A percentile compares a stretch with the other conserved stretches of the same genome.
Evolutionary conservation across 768 basidiomycete genomes (phyloP).

Genomic region (Agaricus blazei): DNA sequence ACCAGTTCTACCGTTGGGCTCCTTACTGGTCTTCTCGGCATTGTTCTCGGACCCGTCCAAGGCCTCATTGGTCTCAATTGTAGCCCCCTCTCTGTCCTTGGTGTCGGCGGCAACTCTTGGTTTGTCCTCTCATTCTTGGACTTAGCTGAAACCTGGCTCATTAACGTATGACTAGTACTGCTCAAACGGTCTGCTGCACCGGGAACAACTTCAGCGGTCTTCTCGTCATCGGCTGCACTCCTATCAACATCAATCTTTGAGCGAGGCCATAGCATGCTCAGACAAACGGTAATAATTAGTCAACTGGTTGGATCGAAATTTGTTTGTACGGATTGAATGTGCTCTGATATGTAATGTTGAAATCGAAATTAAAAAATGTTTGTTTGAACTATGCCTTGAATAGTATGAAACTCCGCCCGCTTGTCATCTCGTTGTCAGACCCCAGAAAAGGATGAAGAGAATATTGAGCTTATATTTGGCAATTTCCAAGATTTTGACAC

Average conservation of each 20-base stretch:
- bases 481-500: too few relatives aligned
- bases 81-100: constrained; percentile 3
- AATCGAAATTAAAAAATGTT: too few relatives aligned
- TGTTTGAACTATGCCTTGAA: too few relatives aligned
- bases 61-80: constrained; percentile 8
- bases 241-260: constrained; percentile 18
- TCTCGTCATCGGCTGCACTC: constrained; percentile 23
- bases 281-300: too few relatives aligned
- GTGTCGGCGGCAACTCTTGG: constrained; percentile 20
- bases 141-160: not conserved
- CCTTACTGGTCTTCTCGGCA: constrained; percentile 10
- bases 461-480: too few relatives aligned
- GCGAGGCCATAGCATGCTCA: too few relatives aligned
- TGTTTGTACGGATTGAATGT: too few relatives aligned
- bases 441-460: too few relatives aligned
- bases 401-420: too few relatives aligned
- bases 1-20: constrained; percentile 2
- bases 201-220: constrained; percentile 23
- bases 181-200: constrained; percentile 26
- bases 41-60: not conserved
- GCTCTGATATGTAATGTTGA: too few relatives aligned
- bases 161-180: constrained; percentile 10
- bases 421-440: too few relatives aligned
- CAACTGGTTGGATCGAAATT: too few relatives aligned
- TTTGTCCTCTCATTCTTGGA: constrained; percentile 6